Conservation (phyloP, 176 grass and related monocot species). For the Juncus inflexus region DNA sequence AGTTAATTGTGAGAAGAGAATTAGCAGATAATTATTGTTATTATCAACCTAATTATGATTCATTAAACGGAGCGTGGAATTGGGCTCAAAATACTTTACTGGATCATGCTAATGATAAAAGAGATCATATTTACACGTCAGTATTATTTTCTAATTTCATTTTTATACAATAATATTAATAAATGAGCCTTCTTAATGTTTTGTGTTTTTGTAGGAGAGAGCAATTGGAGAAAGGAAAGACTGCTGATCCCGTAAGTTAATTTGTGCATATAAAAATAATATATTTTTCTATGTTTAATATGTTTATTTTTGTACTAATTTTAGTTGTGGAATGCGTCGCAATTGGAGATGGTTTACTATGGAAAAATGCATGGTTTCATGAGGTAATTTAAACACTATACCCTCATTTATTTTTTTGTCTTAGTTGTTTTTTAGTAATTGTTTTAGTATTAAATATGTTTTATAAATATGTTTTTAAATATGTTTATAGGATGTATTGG, state of each 20-base stretch:
- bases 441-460: not conserved
- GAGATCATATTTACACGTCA: conserved; percentile 80
- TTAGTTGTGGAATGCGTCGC: conserved; percentile 98
- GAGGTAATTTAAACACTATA: conserved; percentile 42
- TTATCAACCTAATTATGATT: conserved; percentile 87
- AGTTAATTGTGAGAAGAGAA: conserved; percentile 87
- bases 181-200: conserved; percentile 1
- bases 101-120: conserved; percentile 71
- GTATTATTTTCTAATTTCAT: conserved; percentile 12
- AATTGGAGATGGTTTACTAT: conserved; percentile 78
- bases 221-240: conserved; percentile 86
- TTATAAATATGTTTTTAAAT: not conserved
- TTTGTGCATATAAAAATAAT: not conserved
- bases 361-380: conserved; percentile 99
- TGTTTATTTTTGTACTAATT: not conserved
- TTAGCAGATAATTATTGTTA: conserved; percentile 94
- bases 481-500: conserved; percentile 86
- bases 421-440: not conserved
- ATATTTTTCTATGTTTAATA: not conserved
- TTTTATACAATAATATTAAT: too few species aligned
- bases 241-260: conserved; percentile 69
- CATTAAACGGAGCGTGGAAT: conserved; percentile 71
- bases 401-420: not conserved
- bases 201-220: conserved; percentile 54
- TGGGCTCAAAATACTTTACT: conserved; percentile 84